Percentiles rank a stretch among this genome's conserved stretches.
Evolutionary conservation across 495 filamentous ascomycete genomes (phyloP).

Genomic region (Neurospora discreta): DNA sequence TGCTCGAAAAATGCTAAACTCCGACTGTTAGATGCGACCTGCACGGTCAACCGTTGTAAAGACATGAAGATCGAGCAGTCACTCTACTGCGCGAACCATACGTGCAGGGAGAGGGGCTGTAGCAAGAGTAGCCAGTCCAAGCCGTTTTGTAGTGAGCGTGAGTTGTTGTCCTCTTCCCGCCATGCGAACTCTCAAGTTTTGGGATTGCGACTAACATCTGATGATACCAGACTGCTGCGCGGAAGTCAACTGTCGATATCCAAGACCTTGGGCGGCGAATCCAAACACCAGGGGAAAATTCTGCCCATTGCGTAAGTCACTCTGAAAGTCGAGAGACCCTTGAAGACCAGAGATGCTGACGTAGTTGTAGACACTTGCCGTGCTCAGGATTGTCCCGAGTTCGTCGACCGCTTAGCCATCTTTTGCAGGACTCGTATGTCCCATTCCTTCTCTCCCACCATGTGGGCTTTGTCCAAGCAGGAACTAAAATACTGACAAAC

Average conservation of each 20-base stretch:
- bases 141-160: conserved; percentile 20
- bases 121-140: conserved; percentile 4
- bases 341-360: neutral
- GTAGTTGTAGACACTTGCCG: conserved; percentile 13
- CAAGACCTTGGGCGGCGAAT: neutral
- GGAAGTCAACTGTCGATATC: conserved; percentile 1
- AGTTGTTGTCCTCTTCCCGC: conserved; percentile 5
- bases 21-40: conserved; percentile 13
- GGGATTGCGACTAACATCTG: too few relatives aligned
- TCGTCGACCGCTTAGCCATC: conserved; percentile 8
- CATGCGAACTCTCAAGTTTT: too few relatives aligned
- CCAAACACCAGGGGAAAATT: neutral
- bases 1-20: neutral
- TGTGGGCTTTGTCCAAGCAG: neutral
- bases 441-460: neutral
- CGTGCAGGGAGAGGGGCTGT: conserved; percentile 19
- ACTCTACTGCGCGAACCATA: conserved; percentile 16
- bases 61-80: conserved; percentile 9
- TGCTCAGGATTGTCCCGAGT: conserved; percentile 5
- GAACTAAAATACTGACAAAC: neutral
- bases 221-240: conserved; percentile 12
- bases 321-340: neutral
- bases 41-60: conserved; percentile 11
- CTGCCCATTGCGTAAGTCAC: conserved; percentile 12
- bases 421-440: conserved; percentile 12